Percentiles rank a stretch among this genome's conserved stretches.
Evolutionary conservation across 441 rosid genomes (phyloP).

Genomic region (Erodium trifolium): DNA sequence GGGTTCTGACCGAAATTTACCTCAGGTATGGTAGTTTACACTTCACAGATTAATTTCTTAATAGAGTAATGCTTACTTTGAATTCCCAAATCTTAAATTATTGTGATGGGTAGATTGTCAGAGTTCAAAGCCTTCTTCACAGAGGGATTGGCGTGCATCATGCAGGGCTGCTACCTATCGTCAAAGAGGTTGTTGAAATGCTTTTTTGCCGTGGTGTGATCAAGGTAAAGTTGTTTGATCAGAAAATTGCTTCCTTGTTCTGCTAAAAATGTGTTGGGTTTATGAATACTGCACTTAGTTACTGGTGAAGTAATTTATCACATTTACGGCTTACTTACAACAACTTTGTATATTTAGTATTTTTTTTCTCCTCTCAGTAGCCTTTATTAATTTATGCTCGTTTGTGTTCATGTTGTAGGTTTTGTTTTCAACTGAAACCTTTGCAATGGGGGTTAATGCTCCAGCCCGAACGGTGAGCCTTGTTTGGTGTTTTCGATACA

Average conservation of each 20-base stretch:
- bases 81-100: constrained; percentile 19
- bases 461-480: constrained; percentile 93
- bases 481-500: constrained; percentile 15
- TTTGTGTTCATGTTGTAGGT: constrained; percentile 43
- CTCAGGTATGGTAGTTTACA: constrained; percentile 59
- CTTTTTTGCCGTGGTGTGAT: constrained; percentile 96
- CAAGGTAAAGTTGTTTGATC: constrained; percentile 45
- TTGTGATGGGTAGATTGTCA: constrained; percentile 56
- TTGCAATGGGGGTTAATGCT: constrained; percentile 99
- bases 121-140: constrained; percentile 79
- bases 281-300: background rate
- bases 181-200: constrained; percentile 98
- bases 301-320: constrained; percentile 12
- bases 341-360: constrained; percentile 8
- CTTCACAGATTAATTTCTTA: constrained; percentile 11
- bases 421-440: constrained; percentile 94
- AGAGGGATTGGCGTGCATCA: constrained; percentile 98
- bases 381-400: constrained; percentile 13
- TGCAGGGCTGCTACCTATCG: constrained; percentile 98
- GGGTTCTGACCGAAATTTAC: constrained; percentile 93
- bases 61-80: constrained; percentile 7
- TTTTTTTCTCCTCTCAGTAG: constrained; percentile 5
- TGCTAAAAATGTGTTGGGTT: constrained; percentile 8
- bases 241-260: constrained; percentile 1
- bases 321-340: constrained; percentile 9